A percentile compares a stretch with the other conserved stretches of the same genome.
These are phyloP conservation scores for Penicillium samsonianum DNA, from an alignment of 495 filamentous ascomycete species.

Conservation along the genomic window DNA sequence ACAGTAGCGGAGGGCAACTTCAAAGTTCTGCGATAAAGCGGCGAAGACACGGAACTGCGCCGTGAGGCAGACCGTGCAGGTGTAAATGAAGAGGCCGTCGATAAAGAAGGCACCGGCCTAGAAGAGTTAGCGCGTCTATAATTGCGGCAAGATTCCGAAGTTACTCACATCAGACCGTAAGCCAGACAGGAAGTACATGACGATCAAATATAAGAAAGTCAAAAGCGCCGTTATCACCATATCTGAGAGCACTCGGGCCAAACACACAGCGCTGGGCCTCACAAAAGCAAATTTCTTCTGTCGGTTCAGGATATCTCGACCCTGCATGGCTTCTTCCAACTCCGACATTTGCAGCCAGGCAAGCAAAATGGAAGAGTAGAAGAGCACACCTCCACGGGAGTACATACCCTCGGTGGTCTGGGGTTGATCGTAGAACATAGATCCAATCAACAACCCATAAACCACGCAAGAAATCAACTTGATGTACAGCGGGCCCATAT, in stretches of 20 bases:
- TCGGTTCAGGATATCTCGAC: slow-evolving; percentile 71
- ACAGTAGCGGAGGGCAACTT: slow-evolving; percentile 40
- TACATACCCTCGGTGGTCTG: slow-evolving; percentile 52
- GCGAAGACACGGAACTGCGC: slow-evolving; percentile 48
- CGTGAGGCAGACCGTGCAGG: slow-evolving; percentile 55
- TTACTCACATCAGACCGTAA: slow-evolving; percentile 45
- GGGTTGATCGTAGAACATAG: slow-evolving; percentile 41
- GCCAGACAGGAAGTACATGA: slow-evolving; percentile 67
- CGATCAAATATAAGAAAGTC: slow-evolving; percentile 65
- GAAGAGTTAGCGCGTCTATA: not conserved
- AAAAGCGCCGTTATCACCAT: slow-evolving; percentile 63
- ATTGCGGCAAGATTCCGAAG: too few species aligned
- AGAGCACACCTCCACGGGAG: slow-evolving; percentile 53
- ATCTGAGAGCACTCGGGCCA: slow-evolving; percentile 72
- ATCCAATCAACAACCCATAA: slow-evolving; percentile 37
- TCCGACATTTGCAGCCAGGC: slow-evolving; percentile 78
- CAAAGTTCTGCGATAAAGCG: slow-evolving; percentile 41
- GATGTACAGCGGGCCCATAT: slow-evolving; percentile 36
- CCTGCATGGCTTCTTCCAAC: slow-evolving; percentile 67
- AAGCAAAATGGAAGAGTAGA: slow-evolving; percentile 76
- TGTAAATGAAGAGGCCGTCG: slow-evolving; percentile 55
- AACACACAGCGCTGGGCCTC: slow-evolving; percentile 69
- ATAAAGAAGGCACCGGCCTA: slow-evolving; percentile 55
- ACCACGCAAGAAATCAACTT: slow-evolving; percentile 38
- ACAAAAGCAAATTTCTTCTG: slow-evolving; percentile 80